Conservation (phyloP, 1,284 basidiomycete genomes). For the Wolfiporia cocos region DNA sequence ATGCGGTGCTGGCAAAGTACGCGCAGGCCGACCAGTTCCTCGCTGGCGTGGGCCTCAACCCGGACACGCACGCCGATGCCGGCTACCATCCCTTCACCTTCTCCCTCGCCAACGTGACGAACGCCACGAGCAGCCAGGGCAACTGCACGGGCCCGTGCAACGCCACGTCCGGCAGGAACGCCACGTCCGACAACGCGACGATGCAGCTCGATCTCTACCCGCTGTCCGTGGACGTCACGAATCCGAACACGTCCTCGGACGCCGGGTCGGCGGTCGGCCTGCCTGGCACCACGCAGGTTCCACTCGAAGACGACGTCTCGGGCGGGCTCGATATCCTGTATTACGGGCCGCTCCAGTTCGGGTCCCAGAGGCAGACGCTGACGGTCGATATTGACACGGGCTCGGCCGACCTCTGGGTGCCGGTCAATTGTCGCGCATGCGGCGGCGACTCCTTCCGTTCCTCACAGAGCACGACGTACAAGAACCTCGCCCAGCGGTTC, state of each 20-base stretch:
- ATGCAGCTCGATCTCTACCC: neutral
- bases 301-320: slow-evolving; percentile 34
- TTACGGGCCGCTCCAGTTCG: slow-evolving; percentile 41
- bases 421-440: slow-evolving; percentile 36
- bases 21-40: slow-evolving; percentile 28
- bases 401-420: slow-evolving; percentile 53
- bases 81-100: slow-evolving; percentile 21
- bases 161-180: too few species aligned
- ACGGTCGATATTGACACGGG: slow-evolving; percentile 55
- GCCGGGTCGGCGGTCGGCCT: slow-evolving; percentile 7
- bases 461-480: slow-evolving; percentile 35
- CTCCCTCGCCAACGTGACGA: slow-evolving; percentile 14
- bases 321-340: slow-evolving; percentile 42
- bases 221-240: neutral
- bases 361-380: slow-evolving; percentile 39
- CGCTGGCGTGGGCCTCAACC: slow-evolving; percentile 28
- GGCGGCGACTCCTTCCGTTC: slow-evolving; percentile 31
- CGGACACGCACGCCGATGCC: slow-evolving; percentile 22
- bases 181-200: slow-evolving; percentile 1
- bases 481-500: slow-evolving; percentile 30
- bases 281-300: slow-evolving; percentile 19
- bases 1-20: slow-evolving; percentile 33
- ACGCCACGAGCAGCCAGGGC: slow-evolving; percentile 6
- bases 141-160: too few species aligned
- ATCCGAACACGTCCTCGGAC: neutral